Evolutionary conservation across 164 flowering plant genomes (phyloP), one percentile per base, ranked within the genome.

Genomic region (Vitis amurensis): DNA sequence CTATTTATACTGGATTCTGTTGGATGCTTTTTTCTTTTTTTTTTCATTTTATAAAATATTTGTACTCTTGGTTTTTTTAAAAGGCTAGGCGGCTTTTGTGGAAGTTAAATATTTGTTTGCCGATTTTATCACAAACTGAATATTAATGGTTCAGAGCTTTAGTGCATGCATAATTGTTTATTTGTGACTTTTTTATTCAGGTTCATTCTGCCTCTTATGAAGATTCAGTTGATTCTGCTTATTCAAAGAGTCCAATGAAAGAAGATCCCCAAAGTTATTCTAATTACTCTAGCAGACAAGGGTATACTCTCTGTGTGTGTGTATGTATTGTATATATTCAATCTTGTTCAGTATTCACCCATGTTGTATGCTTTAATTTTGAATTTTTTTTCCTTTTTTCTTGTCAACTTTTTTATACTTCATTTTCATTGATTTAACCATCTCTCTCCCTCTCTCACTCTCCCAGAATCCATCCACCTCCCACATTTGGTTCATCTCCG

Each of bases 191-290:
- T 27, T 61, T 11, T 67, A 17, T 64, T 62, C 77, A 89, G 91
- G 84, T 87, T 77, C 77, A 80, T 74, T 80, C 85, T 44, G 59
- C 62, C 60, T 55, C 67, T 15, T 71, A 67, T 79, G 90, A 76
- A 47, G 66, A 65, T 72, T 11, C 64, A 48, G 68, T 51, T 55
- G 82, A 82, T 67, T 67, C 79, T 55, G 74, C 62, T 12, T 74
- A 68, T 74, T 68, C 74, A 66, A 77, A 80, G 74, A 63, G 74
- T 55, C 56, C 76, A 44, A 69, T 64, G 70, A 74, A 64, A 66
- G 87, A 83, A 23, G 88, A 81, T 77, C 81, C 84, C 59, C 82
- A 85, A 66, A 80, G 85, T 76, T 68, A 79, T 59, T 69, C 68
- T 58, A 71, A 61, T 63, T 19, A 59, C 57, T 16, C 74, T 71